Conservation (phyloP, 495 filamentous ascomycete species). For the Oidiodendron maius region DNA sequence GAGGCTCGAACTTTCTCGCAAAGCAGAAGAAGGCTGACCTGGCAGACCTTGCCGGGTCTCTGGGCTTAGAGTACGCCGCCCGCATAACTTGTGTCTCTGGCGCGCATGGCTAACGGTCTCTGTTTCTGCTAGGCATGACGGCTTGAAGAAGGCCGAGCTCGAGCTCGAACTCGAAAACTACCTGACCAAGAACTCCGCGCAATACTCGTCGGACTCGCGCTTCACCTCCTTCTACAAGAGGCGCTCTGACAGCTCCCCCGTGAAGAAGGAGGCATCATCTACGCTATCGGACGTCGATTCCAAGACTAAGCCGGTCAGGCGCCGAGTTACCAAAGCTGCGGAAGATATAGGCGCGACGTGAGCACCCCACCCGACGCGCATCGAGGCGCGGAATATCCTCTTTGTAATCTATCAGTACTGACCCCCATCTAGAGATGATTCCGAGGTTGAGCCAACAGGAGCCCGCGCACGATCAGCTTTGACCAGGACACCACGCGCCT, state of each 20-base stretch:
- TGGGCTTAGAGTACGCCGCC: conserved; percentile 55
- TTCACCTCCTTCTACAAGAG: conserved; percentile 75
- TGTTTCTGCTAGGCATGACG: conserved; percentile 51
- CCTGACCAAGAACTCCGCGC: conserved; percentile 58
- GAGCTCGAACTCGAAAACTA: conserved; percentile 69
- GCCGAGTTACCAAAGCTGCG: conserved; percentile 40
- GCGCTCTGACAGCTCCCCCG: conserved; percentile 55
- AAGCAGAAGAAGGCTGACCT: conserved; percentile 82
- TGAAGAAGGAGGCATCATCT: conserved; percentile 61
- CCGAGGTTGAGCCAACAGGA: conserved; percentile 26
- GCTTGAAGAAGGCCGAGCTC: conserved; percentile 75
- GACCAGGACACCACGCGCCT: conserved; percentile 53
- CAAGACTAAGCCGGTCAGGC: conserved; percentile 32
- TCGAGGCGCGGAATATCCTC: conserved; percentile 1
- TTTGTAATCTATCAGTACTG: conserved; percentile 6
- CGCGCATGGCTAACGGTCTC: conserved; percentile 12
- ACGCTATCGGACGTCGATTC: conserved; percentile 26
- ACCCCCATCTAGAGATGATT: conserved; percentile 27
- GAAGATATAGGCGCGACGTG: conserved; percentile 33
- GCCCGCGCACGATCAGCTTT: conserved; percentile 35
- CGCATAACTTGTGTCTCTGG: conserved; percentile 1
- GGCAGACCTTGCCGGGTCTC: conserved; percentile 62
- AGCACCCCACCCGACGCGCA: conserved; percentile 5
- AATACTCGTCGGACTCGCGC: conserved; percentile 53
- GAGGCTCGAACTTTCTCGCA: conserved; percentile 63